Percentiles rank a stretch among this genome's conserved stretches.
These are phyloP conservation scores for Candida albicans DNA, from an alignment of 1,139 yeast genomes.

Conservation along the genomic window DNA sequence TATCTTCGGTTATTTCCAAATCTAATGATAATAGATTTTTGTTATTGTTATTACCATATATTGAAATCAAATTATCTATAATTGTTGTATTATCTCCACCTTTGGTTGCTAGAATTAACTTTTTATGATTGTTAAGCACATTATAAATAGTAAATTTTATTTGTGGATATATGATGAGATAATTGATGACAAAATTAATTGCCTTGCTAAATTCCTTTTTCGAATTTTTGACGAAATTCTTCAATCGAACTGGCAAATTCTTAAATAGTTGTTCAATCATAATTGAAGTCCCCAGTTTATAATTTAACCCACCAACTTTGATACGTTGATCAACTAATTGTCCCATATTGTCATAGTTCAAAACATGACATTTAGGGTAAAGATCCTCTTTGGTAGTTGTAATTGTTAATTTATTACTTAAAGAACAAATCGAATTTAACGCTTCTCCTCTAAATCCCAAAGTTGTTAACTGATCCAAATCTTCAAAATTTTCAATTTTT, in stretches of 20 bases:
- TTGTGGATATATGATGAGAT: slow-evolving; percentile 59
- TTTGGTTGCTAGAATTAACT: slow-evolving; percentile 48
- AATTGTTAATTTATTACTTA: slow-evolving; percentile 51
- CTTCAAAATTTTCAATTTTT: slow-evolving; percentile 61
- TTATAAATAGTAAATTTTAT: slow-evolving; percentile 63
- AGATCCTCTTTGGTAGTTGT: slow-evolving; percentile 52
- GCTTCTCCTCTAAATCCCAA: slow-evolving; percentile 90
- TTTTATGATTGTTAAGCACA: slow-evolving; percentile 48
- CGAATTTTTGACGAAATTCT: slow-evolving; percentile 65
- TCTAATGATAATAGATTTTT: slow-evolving; percentile 55
- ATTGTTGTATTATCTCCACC: slow-evolving; percentile 39
- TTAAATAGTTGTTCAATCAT: slow-evolving; percentile 53
- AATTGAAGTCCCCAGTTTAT: slow-evolving; percentile 56
- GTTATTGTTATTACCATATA: slow-evolving; percentile 69
- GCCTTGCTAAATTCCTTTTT: slow-evolving; percentile 74
- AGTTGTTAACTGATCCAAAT: slow-evolving; percentile 52
- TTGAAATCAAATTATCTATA: slow-evolving; percentile 57
- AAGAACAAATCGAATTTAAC: slow-evolving; percentile 65
- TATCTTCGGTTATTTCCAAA: slow-evolving; percentile 23
- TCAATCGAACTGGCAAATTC: slow-evolving; percentile 71
- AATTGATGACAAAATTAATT: slow-evolving; percentile 60
- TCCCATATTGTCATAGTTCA: slow-evolving; percentile 59
- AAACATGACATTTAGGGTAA: slow-evolving; percentile 57
- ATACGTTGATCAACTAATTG: slow-evolving; percentile 31
- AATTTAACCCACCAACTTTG: slow-evolving; percentile 46